These are phyloP conservation scores for Turnera subulata DNA, from an alignment of 345 rosid genomes.

Conservation along the genomic window DNA sequence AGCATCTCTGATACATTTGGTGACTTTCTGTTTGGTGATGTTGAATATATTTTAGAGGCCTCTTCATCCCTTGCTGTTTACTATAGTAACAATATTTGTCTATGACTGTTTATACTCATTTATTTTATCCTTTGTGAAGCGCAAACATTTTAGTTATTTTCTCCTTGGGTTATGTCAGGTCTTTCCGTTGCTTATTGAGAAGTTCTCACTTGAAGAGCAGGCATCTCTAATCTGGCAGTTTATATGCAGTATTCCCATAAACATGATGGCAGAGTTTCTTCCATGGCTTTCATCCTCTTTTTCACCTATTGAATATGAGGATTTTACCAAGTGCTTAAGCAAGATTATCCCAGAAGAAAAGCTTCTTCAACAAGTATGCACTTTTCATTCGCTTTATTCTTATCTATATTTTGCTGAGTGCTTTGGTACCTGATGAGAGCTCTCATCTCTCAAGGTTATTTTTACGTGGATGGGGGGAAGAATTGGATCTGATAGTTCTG, in stretches of 20 bases:
- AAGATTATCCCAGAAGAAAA: slow-evolving; percentile 58
- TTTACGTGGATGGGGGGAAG: slow-evolving; percentile 74
- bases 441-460: slow-evolving; percentile 49
- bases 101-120: too few species aligned
- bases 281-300: slow-evolving; percentile 63
- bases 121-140: not conserved
- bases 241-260: slow-evolving; percentile 64
- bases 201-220: slow-evolving; percentile 62
- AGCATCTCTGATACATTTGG: too few species aligned
- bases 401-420: slow-evolving; percentile 5
- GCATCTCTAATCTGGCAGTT: slow-evolving; percentile 67
- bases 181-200: slow-evolving; percentile 56
- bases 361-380: slow-evolving; percentile 56
- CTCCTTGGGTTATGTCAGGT: slow-evolving; percentile 38
- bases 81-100: too few species aligned
- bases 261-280: slow-evolving; percentile 56
- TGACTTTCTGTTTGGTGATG: too few species aligned
- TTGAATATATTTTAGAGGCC: too few species aligned
- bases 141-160: slow-evolving; percentile 8
- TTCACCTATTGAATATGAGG: slow-evolving; percentile 47
- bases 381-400: slow-evolving; percentile 4
- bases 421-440: slow-evolving; percentile 2
- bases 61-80: too few species aligned
- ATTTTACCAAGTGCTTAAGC: slow-evolving; percentile 41
- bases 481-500: slow-evolving; percentile 26